A percentile compares a stretch with the other conserved stretches of the same genome.
Conservation (phyloP, 192 early-diverging fungal species). For the Chytriomyces confervae region DNA sequence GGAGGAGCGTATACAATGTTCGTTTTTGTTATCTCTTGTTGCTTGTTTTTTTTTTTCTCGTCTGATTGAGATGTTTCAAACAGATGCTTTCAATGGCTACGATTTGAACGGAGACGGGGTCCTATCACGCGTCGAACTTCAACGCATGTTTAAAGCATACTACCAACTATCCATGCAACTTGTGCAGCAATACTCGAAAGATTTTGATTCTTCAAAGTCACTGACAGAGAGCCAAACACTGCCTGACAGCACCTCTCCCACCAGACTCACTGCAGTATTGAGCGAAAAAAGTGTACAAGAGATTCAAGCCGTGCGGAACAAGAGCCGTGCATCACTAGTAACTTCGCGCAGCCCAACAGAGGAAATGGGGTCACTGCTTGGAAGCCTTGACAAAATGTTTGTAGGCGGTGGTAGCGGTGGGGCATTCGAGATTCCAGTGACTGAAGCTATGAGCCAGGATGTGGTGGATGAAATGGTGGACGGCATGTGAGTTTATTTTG, state of each 20-base stretch:
- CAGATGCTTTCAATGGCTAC: conserved; percentile 86
- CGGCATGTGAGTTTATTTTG: conserved; percentile 54
- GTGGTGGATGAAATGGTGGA: conserved; percentile 93
- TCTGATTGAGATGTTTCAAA: conserved; percentile 14
- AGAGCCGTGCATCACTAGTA: too few relatives aligned
- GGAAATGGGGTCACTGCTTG: too few relatives aligned
- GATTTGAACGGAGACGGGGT: conserved; percentile 87
- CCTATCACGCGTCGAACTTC: conserved; percentile 82
- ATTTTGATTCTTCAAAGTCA: neutral
- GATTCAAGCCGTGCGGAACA: too few relatives aligned
- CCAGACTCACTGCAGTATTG: too few relatives aligned
- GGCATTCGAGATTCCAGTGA: conserved; percentile 68
- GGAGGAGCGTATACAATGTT: conserved; percentile 86
- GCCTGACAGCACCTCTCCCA: too few relatives aligned
- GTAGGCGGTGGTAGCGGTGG: too few relatives aligned
- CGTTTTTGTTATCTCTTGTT: conserved; percentile 20
- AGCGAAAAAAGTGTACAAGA: too few relatives aligned
- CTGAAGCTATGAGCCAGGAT: conserved; percentile 89
- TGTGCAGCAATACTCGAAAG: conserved; percentile 82
- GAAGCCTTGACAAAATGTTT: too few relatives aligned
- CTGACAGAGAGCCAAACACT: too few relatives aligned
- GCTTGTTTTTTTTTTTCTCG: neutral
- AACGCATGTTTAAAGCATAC: conserved; percentile 89
- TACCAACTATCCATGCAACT: conserved; percentile 86
- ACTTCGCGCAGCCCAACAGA: too few relatives aligned